A percentile compares a stretch with the other conserved stretches of the same genome.
phyloP scores from a whole-genome alignment of 768 basidiomycete species.

The Trichaptum fuscoviolaceum region DNA sequence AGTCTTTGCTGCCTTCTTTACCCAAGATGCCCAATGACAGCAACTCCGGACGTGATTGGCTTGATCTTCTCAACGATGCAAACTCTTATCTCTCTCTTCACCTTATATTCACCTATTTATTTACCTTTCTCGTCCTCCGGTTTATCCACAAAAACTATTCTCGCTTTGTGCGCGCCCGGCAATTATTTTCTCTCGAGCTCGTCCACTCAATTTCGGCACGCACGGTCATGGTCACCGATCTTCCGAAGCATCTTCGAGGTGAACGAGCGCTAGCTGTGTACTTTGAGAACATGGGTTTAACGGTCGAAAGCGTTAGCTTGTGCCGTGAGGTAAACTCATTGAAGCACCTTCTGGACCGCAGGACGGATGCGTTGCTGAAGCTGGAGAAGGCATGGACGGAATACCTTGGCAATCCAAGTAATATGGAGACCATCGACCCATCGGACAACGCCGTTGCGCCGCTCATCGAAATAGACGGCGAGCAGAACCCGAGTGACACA shows the following conservation, averaged over 20 bases:
- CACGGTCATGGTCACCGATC: constrained; percentile 81
- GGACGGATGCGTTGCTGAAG: constrained; percentile 74
- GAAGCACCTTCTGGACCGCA: constrained; percentile 64
- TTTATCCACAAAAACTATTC: constrained; percentile 88
- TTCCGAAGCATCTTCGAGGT: constrained; percentile 80
- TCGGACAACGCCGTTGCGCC: constrained; percentile 46
- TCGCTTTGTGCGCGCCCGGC: constrained; percentile 83
- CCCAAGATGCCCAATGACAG: constrained; percentile 1
- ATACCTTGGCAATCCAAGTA: constrained; percentile 93
- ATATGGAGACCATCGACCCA: constrained; percentile 76
- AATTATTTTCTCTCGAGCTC: constrained; percentile 90
- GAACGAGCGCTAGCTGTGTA: constrained; percentile 88
- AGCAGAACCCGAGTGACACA: constrained; percentile 48
- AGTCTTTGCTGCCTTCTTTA: background rate
- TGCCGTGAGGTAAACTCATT: constrained; percentile 77
- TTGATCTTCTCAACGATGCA: constrained; percentile 86
- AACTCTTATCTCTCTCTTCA: constrained; percentile 87
- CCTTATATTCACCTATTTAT: constrained; percentile 90
- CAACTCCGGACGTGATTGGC: constrained; percentile 52
- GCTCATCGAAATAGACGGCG: constrained; percentile 37
- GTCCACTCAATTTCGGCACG: constrained; percentile 93
- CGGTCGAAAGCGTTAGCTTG: constrained; percentile 89
- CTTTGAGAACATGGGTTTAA: constrained; percentile 83
- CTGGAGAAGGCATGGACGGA: constrained; percentile 84
- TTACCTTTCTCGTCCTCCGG: constrained; percentile 80